Evolutionary conservation across 2,329 filamentous ascomycete species (phyloP), one percentile per base, ranked within the genome.

Genomic region (Cryphonectria nitschkei): DNA sequence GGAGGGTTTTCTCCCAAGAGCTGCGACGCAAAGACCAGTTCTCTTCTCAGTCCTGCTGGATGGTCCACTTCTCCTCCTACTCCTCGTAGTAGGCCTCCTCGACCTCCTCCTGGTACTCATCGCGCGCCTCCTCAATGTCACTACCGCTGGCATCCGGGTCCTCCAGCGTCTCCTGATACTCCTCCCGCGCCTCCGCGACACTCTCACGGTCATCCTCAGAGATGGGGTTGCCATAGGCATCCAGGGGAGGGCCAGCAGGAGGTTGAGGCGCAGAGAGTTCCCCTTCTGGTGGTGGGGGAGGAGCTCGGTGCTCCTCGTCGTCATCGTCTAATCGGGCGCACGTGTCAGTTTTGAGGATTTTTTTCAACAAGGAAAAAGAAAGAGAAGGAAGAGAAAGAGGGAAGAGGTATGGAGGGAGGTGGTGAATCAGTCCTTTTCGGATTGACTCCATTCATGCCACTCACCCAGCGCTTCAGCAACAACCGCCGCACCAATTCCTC

Each of bases 401-500:
- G 34, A 26, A 2, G 29, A 22, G 22, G 2, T 8, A 8, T 29
- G 4, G 34, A 58, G 14, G 11, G 3, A 19, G 56, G 56, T 29
- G 29, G 50, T 4, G 3, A 34, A 26, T 54, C n/a, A 52, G 46
- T 6, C 34, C 34, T 34, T 19, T 39, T 4, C 19, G 34, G 5
- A 22, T 26, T 29, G 58, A 9, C 19, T 37, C 32, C 32, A 11
- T 5, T 2, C 8, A n/a, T 37, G 2, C 46, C 19, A 60, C 69
- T 64, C 81, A 88, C 87, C 79, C 41, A 89, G 75, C 68, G 86
- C 87, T 75, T 90, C 83, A 60, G 85, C 86, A 68, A 91, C 81
- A 62, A 89, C 76, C 3, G 87, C 89, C 66, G 88, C 89, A 34
- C 86, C 89, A 54, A 88, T 77, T 68, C 84, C 85, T 74, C 88